Evolutionary conservation across 345 rosid genomes (phyloP).

Genomic region (Citrus sp.): DNA sequence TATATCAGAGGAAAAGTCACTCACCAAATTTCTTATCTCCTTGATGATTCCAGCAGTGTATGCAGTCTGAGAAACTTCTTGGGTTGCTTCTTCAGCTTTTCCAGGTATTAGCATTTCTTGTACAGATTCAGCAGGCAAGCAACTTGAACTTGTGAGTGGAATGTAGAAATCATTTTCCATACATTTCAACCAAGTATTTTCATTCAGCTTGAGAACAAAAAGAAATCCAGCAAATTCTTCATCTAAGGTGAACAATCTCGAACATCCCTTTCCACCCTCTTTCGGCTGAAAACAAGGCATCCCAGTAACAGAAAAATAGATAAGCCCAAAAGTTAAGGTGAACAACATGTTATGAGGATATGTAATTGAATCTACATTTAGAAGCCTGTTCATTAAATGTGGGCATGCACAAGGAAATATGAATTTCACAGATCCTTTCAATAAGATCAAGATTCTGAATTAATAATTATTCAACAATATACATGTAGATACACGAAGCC

Average conservation of each 20-base stretch:
- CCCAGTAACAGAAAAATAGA: conserved; percentile 10
- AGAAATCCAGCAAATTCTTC: conserved; percentile 60
- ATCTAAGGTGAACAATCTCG: conserved; percentile 64
- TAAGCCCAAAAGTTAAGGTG: conserved; percentile 5
- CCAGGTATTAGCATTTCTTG: conserved; percentile 24
- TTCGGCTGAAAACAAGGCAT: conserved; percentile 53
- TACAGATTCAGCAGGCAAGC: conserved; percentile 30
- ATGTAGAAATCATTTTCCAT: conserved; percentile 73
- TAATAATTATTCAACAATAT: neutral
- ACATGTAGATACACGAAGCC: neutral
- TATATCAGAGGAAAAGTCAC: conserved; percentile 61
- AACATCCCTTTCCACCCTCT: conserved; percentile 49
- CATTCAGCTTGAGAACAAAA: conserved; percentile 80
- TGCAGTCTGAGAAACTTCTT: conserved; percentile 41
- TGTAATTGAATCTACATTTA: neutral
- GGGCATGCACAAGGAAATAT: neutral
- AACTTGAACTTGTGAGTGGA: conserved; percentile 53
- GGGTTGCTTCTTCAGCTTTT: conserved; percentile 30
- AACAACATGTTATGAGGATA: neutral
- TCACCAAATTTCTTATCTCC: conserved; percentile 78
- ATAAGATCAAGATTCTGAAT: neutral
- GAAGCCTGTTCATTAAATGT: neutral
- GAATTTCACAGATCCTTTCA: neutral
- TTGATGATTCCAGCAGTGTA: conserved; percentile 60
- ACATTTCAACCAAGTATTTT: conserved; percentile 61